Conservation (phyloP, 768 basidiomycete genomes). For the Mycena pura region DNA sequence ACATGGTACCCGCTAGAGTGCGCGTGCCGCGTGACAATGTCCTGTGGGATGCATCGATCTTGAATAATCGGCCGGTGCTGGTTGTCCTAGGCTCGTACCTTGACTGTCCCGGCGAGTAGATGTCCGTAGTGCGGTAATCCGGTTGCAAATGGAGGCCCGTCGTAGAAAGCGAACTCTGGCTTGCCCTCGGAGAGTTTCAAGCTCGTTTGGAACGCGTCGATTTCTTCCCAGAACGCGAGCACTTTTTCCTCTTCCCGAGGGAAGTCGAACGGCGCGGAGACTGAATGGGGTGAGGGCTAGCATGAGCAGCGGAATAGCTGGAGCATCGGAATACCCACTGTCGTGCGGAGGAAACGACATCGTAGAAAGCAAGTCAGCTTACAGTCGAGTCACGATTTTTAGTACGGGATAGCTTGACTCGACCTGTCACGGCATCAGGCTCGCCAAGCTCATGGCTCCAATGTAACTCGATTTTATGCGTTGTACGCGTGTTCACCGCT, state of each 20-base stretch:
- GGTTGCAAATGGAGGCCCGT: slow-evolving; percentile 97
- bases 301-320: slow-evolving; percentile 20
- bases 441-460: slow-evolving; percentile 37
- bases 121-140: slow-evolving; percentile 97
- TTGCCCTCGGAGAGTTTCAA: slow-evolving; percentile 90
- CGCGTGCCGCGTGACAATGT: slow-evolving; percentile 96
- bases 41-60: slow-evolving; percentile 55
- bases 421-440: no score
- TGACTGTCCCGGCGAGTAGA: slow-evolving; percentile 90
- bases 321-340: slow-evolving; percentile 52
- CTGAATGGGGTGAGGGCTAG: slow-evolving; percentile 42
- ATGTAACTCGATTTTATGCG: slow-evolving; percentile 27
- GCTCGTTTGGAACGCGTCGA: slow-evolving; percentile 96
- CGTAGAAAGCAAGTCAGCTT: slow-evolving; percentile 14
- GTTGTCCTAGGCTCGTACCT: slow-evolving; percentile 57
- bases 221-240: slow-evolving; percentile 90
- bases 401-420: no score
- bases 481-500: not conserved
- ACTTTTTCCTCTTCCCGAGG: slow-evolving; percentile 91
- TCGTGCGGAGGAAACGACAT: slow-evolving; percentile 80
- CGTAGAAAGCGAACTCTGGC: slow-evolving; percentile 94
- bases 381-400: no score
- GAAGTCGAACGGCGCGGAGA: slow-evolving; percentile 81
- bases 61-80: slow-evolving; percentile 10
- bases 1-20: slow-evolving; percentile 94